Evolutionary conservation across 768 basidiomycete species (phyloP).

Genomic region (Boletus rex-veris): DNA sequence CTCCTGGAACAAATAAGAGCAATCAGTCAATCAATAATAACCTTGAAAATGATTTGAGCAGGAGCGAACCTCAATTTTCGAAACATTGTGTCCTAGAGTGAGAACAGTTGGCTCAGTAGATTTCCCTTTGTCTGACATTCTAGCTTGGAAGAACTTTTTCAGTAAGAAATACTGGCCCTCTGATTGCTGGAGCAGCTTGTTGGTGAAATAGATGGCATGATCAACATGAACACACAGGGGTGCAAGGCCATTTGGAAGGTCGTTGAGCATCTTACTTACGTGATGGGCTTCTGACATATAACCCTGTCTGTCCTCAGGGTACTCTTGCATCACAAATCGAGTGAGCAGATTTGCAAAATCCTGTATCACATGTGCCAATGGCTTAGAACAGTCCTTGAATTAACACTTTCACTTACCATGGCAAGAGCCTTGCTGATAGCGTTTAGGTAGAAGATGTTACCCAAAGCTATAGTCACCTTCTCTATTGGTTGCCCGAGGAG

Average conservation of each 20-base stretch:
- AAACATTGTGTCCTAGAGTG: conserved; percentile 3
- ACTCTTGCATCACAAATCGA: conserved; percentile 22
- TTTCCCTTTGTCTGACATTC: neutral
- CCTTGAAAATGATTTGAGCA: neutral
- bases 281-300: conserved; percentile 26
- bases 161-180: conserved; percentile 12
- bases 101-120: neutral
- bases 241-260: conserved; percentile 22
- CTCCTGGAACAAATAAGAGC: neutral
- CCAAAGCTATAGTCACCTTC: conserved; percentile 16
- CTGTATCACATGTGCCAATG: neutral
- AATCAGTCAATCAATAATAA: neutral
- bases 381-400: neutral
- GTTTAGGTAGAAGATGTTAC: conserved; percentile 31
- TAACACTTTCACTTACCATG: conserved; percentile 8
- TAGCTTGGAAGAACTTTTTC: conserved; percentile 11
- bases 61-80: neutral
- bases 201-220: conserved; percentile 19
- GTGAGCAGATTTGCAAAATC: conserved; percentile 25
- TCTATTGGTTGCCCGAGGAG: conserved; percentile 25
- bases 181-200: conserved; percentile 18
- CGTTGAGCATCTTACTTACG: conserved; percentile 28
- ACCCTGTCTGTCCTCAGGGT: conserved; percentile 24
- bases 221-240: conserved; percentile 24
- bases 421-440: conserved; percentile 12